Evolutionary conservation across 495 filamentous ascomycete species (phyloP).

Genomic region (Penicillium roqueforti): DNA sequence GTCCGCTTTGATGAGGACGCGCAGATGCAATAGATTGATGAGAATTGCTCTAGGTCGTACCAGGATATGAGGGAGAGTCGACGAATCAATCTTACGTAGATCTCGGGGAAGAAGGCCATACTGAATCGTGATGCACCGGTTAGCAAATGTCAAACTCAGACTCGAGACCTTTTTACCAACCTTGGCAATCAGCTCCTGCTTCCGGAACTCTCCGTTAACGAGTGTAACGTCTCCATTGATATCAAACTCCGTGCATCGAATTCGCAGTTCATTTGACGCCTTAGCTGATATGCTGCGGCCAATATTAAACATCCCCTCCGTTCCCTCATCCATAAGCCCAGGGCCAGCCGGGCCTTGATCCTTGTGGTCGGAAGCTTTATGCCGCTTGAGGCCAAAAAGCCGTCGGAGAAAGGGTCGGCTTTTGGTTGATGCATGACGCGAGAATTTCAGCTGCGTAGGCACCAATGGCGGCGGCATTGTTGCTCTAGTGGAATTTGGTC

Average conservation of each 20-base stretch:
- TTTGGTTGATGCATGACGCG: conserved; percentile 40
- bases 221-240: conserved; percentile 91
- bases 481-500: conserved; percentile 8
- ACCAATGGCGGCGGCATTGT: not conserved
- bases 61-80: conserved; percentile 92
- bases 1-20: conserved; percentile 90
- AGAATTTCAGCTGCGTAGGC: conserved; percentile 10
- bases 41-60: conserved; percentile 92
- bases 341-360: conserved; percentile 15
- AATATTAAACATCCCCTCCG: conserved; percentile 42
- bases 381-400: conserved; percentile 47
- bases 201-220: conserved; percentile 93
- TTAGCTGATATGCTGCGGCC: conserved; percentile 63
- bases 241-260: conserved; percentile 94
- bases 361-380: conserved; percentile 27
- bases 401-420: conserved; percentile 51
- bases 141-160: not conserved
- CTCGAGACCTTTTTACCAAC: conserved; percentile 44
- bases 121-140: conserved; percentile 38
- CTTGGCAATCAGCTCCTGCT: conserved; percentile 93
- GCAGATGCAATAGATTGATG: conserved; percentile 88
- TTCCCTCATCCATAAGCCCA: conserved; percentile 36
- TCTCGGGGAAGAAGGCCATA: conserved; percentile 95
- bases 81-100: conserved; percentile 97
- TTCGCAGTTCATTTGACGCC: conserved; percentile 70